Evolutionary conservation across 2,329 filamentous ascomycete genomes (phyloP).

Genomic region (Pezicula neosporulosa): DNA sequence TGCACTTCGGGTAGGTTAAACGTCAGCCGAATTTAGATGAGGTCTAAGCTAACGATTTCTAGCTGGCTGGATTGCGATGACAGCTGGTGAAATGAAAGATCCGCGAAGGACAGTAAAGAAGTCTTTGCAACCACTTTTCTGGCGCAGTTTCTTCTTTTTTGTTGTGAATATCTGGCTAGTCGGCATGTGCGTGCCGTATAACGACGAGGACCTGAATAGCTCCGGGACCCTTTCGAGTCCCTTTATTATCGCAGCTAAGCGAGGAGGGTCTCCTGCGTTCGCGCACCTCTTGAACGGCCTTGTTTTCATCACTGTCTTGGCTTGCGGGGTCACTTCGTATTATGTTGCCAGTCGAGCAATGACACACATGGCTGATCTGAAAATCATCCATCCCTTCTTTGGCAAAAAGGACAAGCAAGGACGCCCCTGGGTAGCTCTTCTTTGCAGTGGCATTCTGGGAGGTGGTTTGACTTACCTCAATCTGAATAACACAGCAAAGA

Average conservation of each 20-base stretch:
- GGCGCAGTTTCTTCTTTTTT: conserved; percentile 40
- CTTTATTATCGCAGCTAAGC: conserved; percentile 46
- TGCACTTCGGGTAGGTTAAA: conserved; percentile 45
- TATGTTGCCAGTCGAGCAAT: conserved; percentile 47
- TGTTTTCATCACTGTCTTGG: conserved; percentile 44
- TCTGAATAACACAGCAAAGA: conserved; percentile 35
- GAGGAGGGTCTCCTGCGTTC: conserved; percentile 43
- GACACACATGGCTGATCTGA: conserved; percentile 42
- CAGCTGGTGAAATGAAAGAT: conserved; percentile 52
- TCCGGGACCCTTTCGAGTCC: conserved; percentile 28
- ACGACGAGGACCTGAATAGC: conserved; percentile 19
- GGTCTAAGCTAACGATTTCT: not conserved
- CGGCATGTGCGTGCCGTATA: conserved; percentile 34
- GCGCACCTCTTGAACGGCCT: conserved; percentile 49
- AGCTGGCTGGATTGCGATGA: conserved; percentile 54
- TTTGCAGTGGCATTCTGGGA: conserved; percentile 38
- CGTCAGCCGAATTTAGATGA: not conserved
- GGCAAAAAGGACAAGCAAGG: conserved; percentile 53
- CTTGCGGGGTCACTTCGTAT: conserved; percentile 45
- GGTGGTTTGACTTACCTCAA: conserved; percentile 56
- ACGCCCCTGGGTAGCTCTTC: conserved; percentile 50
- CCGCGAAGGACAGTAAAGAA: conserved; percentile 42
- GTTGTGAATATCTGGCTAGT: conserved; percentile 36
- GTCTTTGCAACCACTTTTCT: conserved; percentile 37
- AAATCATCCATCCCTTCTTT: conserved; percentile 52